A percentile compares a stretch with the other conserved stretches of the same genome.
These are phyloP conservation scores for Mycena indigotica DNA, from an alignment of 768 basidiomycete species.

Conservation along the genomic window DNA sequence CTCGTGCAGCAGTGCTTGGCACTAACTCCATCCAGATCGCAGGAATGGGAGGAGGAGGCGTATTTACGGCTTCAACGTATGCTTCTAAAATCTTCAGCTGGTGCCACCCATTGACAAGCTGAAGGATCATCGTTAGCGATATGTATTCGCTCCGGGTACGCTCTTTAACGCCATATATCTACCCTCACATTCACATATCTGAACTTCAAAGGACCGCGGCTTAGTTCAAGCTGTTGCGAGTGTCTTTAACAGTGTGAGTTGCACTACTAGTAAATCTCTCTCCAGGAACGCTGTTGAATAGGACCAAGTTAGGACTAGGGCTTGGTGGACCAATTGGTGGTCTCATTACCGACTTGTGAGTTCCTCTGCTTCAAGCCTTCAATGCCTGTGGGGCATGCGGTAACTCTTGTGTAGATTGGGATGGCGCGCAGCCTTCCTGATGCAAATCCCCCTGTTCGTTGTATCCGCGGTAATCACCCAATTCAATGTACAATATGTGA, in stretches of 20 bases:
- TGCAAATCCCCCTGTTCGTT: background rate
- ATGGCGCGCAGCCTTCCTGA: background rate
- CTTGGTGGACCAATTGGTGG: constrained; percentile 82
- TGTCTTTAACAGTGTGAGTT: constrained; percentile 70
- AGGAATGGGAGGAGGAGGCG: constrained; percentile 78
- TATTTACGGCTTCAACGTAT: constrained; percentile 70
- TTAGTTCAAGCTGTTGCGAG: constrained; percentile 71
- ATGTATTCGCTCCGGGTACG: constrained; percentile 75
- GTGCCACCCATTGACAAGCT: too few species aligned
- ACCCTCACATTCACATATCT: background rate
- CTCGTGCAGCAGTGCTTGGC: background rate
- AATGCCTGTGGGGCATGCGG: too few species aligned
- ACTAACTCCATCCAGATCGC: constrained; percentile 46
- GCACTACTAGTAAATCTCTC: background rate
- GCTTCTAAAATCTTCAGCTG: constrained; percentile 29
- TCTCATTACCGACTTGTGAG: constrained; percentile 65
- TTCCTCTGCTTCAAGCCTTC: too few species aligned
- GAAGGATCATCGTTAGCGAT: constrained; percentile 74
- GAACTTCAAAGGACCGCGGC: constrained; percentile 56
- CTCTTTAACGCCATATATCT: too few species aligned
- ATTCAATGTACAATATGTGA: background rate
- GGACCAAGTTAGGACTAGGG: constrained; percentile 68
- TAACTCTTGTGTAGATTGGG: background rate
- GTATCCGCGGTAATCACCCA: constrained; percentile 40
- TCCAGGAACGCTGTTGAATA: too few species aligned